Percentiles rank a stretch among this genome's conserved stretches.
phyloP scores from a whole-genome alignment of 2,329 filamentous ascomycete genomes.

The Fusarium illudens region DNA sequence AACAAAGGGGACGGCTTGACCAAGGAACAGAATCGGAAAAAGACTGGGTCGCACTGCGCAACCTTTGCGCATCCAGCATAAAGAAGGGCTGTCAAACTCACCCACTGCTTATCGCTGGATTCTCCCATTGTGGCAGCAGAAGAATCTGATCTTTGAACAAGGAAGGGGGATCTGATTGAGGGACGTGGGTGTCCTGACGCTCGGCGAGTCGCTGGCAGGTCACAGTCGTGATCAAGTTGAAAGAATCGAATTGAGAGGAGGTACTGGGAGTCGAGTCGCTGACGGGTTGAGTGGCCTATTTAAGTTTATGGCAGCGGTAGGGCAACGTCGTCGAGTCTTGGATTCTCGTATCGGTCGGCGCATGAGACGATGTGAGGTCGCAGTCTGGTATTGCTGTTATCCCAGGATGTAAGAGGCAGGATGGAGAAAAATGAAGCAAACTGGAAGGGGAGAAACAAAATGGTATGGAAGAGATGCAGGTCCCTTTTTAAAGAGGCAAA shows the following conservation, averaged over 20 bases:
- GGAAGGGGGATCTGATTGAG: neutral
- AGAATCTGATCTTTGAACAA: slow-evolving; percentile 3
- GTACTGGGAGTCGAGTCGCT: neutral
- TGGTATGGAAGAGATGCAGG: slow-evolving; percentile 23
- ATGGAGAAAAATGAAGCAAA: neutral
- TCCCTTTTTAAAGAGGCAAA: slow-evolving; percentile 18
- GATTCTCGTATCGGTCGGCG: neutral
- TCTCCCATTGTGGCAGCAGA: slow-evolving; percentile 29
- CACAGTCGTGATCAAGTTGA: neutral
- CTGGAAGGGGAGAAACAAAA: slow-evolving; percentile 3
- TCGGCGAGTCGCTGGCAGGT: neutral
- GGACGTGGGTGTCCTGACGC: neutral
- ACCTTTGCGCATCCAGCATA: slow-evolving; percentile 15
- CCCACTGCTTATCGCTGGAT: slow-evolving; percentile 59
- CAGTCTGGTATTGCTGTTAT: neutral
- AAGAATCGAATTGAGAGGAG: neutral
- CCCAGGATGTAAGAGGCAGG: slow-evolving; percentile 1
- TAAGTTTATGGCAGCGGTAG: neutral
- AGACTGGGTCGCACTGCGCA: slow-evolving; percentile 22
- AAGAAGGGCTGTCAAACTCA: slow-evolving; percentile 44
- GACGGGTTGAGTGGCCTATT: neutral
- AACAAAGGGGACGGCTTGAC: slow-evolving; percentile 6
- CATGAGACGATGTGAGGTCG: neutral
- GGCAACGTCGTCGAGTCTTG: neutral
- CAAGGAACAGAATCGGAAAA: slow-evolving; percentile 17